Conservation (phyloP, 1,284 basidiomycete species). For the Pseudozyma flocculosa region DNA sequence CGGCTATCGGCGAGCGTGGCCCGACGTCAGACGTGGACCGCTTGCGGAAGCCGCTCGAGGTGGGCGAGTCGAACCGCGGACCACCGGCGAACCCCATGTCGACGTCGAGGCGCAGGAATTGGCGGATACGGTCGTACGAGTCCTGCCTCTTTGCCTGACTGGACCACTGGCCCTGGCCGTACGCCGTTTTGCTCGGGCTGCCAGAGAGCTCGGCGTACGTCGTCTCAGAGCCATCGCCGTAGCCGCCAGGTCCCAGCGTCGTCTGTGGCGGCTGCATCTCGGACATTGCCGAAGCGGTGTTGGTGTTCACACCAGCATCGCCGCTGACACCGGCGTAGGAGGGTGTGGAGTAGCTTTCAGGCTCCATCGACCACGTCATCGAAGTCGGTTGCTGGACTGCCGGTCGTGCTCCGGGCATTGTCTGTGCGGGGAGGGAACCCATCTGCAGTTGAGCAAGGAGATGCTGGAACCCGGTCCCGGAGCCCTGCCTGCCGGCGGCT, state of each 20-base stretch:
- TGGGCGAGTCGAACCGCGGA: conserved; percentile 33
- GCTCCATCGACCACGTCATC: no score
- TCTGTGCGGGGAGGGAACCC: no score
- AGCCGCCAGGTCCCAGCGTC: no score
- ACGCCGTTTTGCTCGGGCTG: background rate
- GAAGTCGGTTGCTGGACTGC: no score
- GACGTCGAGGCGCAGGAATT: conserved; percentile 42
- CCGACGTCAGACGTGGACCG: conserved; percentile 42
- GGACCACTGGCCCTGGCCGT: conserved; percentile 31
- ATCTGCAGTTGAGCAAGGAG: conserved; percentile 26
- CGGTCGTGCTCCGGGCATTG: no score
- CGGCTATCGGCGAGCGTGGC: conserved; percentile 25
- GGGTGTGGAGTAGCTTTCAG: no score
- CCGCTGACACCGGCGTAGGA: no score
- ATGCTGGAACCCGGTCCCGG: conserved; percentile 23
- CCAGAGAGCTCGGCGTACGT: no score
- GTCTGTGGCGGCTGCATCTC: no score
- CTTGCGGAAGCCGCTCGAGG: conserved; percentile 30
- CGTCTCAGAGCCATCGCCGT: no score
- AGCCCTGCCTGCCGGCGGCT: conserved; percentile 11
- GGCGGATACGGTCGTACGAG: conserved; percentile 44
- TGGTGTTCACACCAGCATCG: no score
- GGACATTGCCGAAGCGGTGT: no score
- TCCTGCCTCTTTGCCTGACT: conserved; percentile 43
- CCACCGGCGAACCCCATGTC: conserved; percentile 42